These are phyloP conservation scores for Creolimax fragrantissima DNA, from an alignment of 78 protist species.

Conservation along the genomic window DNA sequence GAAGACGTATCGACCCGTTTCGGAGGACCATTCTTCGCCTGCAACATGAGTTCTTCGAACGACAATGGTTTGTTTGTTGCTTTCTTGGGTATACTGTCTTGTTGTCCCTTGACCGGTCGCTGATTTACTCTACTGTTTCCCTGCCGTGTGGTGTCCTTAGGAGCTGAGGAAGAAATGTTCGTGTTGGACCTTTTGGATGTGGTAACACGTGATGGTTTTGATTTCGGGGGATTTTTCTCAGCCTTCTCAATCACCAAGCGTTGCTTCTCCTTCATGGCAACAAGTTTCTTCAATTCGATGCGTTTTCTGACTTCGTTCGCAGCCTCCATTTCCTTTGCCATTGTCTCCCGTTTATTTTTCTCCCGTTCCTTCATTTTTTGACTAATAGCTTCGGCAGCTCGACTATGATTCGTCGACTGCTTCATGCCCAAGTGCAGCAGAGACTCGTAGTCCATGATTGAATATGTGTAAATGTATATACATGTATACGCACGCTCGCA, in stretches of 20 bases:
- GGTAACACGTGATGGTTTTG: neutral
- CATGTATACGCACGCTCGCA: too few relatives aligned
- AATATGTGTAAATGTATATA: too few relatives aligned
- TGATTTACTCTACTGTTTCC: neutral
- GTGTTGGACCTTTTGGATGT: neutral
- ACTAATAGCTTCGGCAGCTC: neutral
- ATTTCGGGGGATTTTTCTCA: neutral
- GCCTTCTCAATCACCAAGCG: neutral
- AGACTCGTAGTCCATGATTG: neutral
- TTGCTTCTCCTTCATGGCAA: neutral
- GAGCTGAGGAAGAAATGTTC: neutral
- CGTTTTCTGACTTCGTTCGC: neutral
- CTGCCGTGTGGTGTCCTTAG: neutral
- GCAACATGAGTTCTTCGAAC: neutral
- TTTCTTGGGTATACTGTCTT: neutral
- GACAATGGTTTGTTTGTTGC: neutral
- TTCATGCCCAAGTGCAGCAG: neutral
- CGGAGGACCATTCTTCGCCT: too few relatives aligned
- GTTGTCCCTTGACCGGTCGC: neutral
- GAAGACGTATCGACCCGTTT: too few relatives aligned
- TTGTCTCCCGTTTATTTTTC: neutral
- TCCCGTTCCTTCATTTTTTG: neutral
- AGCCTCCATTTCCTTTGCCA: neutral
- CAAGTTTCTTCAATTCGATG: neutral
- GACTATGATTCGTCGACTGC: neutral